Base-by-base conservation (phyloP, 2,329 filamentous ascomycete species). In the Fusarium torulosum region DNA sequence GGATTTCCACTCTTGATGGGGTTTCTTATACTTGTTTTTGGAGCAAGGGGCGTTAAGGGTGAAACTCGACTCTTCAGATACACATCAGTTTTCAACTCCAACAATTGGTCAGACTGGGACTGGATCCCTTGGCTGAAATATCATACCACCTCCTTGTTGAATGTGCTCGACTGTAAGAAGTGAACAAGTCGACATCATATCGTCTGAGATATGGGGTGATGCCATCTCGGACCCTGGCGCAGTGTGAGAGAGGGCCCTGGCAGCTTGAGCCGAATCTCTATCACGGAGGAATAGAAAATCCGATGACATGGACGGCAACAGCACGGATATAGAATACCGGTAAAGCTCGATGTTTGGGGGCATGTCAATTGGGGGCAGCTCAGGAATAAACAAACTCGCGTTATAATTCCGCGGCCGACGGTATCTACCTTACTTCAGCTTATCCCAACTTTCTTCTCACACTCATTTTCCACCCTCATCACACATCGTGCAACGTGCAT, bases 11-110 rank as follows among this genome's bases (percentile, higher is more conserved):
- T 53, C 41, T 37, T 31, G 33, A 57, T 49, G 35, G 11, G 27
- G 1, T 10, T 60, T 35, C 20, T 33, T 25, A 38, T 56, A 20
- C 23, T 42, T 23, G 15, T 51, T 55, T 50, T 38, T 59, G 67
- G 63, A 70, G 67, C 70, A 37, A 35, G 10, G 10, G 66, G 66
- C 42, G 53, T 42, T 19, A 53, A 29, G 58, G 35, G 45, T 40
- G 57, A 59, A 70, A 67, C 67, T 65, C 62, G 25, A 69, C 67
- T 70, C 67, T 54, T 52, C n/a, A 60, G 52, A 69, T 55, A 64
- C 41, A 54, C 58, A 43, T 52, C 47, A 63, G 41, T 65, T 53
- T 47, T 53, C 15, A 4, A 21, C 27, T 45, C 27, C 7, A 15
- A 17, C 51, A 54, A 54, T 56, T 57, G 38, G 23, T 17, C 31